These are phyloP conservation scores for Fusarium ramigenum DNA, from an alignment of 2,329 filamentous ascomycete species.

Conservation along the genomic window DNA sequence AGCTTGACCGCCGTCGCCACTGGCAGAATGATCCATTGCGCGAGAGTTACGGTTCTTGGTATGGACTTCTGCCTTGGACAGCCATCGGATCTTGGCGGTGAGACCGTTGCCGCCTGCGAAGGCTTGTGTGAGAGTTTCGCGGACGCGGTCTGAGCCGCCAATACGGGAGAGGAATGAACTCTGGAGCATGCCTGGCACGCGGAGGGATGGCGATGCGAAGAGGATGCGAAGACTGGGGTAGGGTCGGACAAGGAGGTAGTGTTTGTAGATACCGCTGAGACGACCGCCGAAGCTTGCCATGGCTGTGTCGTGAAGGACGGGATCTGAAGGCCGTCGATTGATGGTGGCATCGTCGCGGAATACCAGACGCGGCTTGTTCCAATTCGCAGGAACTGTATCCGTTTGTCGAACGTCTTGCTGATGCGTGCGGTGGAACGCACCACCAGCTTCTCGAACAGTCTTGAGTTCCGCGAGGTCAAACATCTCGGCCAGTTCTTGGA, in stretches of 20 bases:
- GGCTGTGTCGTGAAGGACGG: slow-evolving; percentile 27
- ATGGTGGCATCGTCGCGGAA: slow-evolving; percentile 50
- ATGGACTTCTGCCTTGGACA: slow-evolving; percentile 45
- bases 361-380: slow-evolving; percentile 53
- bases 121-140: slow-evolving; percentile 63
- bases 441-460: slow-evolving; percentile 69
- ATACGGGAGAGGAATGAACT: slow-evolving; percentile 65
- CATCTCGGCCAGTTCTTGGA: slow-evolving; percentile 74
- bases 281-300: slow-evolving; percentile 36
- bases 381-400: slow-evolving; percentile 47
- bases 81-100: slow-evolving; percentile 79
- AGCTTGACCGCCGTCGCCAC: slow-evolving; percentile 47
- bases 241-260: slow-evolving; percentile 73
- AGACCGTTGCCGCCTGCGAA: slow-evolving; percentile 75
- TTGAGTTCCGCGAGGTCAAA: slow-evolving; percentile 74
- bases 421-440: slow-evolving; percentile 63
- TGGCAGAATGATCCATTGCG: slow-evolving; percentile 36
- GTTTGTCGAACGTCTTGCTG: slow-evolving; percentile 53
- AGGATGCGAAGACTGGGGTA: slow-evolving; percentile 72
- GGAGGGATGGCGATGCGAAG: slow-evolving; percentile 74
- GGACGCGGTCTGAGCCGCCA: slow-evolving; percentile 58
- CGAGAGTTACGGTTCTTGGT: slow-evolving; percentile 9
- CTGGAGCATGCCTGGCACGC: slow-evolving; percentile 73
- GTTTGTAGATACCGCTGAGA: slow-evolving; percentile 52
- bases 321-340: slow-evolving; percentile 31